Base-by-base conservation (phyloP, 129 eudicot genomes). In the Deinandra increscens region DNA sequence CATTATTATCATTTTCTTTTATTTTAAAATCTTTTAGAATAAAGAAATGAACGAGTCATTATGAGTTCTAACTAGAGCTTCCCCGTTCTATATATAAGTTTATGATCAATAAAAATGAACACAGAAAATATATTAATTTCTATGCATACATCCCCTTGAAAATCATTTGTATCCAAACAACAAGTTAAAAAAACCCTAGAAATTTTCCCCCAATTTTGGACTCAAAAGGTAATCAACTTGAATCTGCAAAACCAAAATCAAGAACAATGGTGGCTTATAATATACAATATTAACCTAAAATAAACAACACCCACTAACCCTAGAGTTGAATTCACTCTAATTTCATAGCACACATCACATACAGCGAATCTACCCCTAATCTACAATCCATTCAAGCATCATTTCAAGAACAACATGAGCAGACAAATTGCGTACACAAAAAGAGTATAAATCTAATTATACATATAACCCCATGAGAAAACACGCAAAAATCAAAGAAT, bases 241-340 rank as follows among this genome's bases (percentile, higher is more conserved):
- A 46, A 46, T 46, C 53, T 46, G 53, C n/a, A 46, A n/a, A n/a
- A 46, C n/a, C 18, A 46, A 6, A 46, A 46, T 46, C 53, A 46
- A 46, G 53, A 14, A 46, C 53, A 46, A 46, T n/a, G 53, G 19
- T 12, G 0, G 34, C 15, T 59, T 11, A 43, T 2, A 44, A 12
- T 14, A 44, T 44, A 66, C 42, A 56, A 19, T n/a, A 22, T 44
- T 14, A 44, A 44, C 49, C 49, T 11, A 4, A 44, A 44, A 56
- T 29, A 58, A 72, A 78, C 69, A 69, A 56, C 20, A 60, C 69
- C 83, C 54, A 73, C 79, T 39, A 68, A 68, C 39, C 78, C 59
- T 54, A 41, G 34, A 58, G 41, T 62, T 61, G 31, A 50, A 43
- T 65, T 65, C 55, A 68, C 75, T 43, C 53, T 5, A 59, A 60